Evolutionary conservation across 2,329 filamentous ascomycete species (phyloP), one percentile per base, ranked within the genome.

Genomic region (Lecanicillium sp.): DNA sequence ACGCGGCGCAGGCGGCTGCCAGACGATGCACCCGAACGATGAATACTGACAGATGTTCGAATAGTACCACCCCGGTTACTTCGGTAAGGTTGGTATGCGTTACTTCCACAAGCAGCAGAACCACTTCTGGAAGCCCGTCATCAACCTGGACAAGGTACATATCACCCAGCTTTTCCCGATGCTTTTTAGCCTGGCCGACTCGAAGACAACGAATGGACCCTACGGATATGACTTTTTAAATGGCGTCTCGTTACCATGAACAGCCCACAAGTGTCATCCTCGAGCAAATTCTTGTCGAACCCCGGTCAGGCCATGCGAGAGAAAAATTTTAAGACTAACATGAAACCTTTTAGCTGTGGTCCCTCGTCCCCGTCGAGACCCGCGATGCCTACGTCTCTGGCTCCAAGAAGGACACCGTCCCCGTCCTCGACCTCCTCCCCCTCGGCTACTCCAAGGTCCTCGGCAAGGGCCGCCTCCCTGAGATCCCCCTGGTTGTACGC

Each of bases 371-470:
- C 62, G 69, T 72, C 54, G 92, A 98, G 74, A 81, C 87, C 68
- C 90, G 94, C 61, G 88, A 95, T 36, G 81, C 87, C 69, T 97
- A 97, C 79, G 67, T 96, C 60, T 69, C 70, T 60, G 80, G 84
- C 67, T 64, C 68, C 54, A 87, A 87, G 72, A 81, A 80, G 66
- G 87, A 95, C 69, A 94, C 86, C 66, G 88, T 90, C 50, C 92
- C 92, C 64, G 92, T 98, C 63, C 82, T 98, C 75, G 90, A 98
- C 75, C 87, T 98, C 68, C 84, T 97, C 51, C 78, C 88, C 58
- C 84, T 95, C 69, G 92, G 94, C 58, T 98, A 97, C 82, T 86
- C 88, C 64, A 98, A 98, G 78, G 81, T 98, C 55, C 85, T 98
- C 65, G 94, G 92, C 68, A 98, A 98, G 82, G 92, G 92, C 70